phyloP scores from a whole-genome alignment of 1,139 yeast genomes.

The Hyphopichia khmerensis region DNA sequence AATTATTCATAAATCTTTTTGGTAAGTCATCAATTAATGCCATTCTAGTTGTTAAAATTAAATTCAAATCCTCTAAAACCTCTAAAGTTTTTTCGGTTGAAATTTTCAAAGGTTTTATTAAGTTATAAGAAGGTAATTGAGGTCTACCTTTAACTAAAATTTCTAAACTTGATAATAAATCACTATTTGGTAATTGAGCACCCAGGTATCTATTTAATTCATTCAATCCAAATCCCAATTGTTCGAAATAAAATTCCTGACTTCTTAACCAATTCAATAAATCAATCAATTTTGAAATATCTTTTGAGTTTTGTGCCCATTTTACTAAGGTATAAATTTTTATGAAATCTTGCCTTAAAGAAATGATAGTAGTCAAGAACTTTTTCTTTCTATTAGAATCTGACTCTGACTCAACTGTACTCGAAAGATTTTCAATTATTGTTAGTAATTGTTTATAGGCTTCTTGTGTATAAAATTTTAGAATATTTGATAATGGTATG shows the following conservation, averaged over 20 bases:
- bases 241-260: slow-evolving; percentile 74
- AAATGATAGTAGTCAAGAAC: slow-evolving; percentile 66
- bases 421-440: slow-evolving; percentile 56
- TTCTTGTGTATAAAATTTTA: slow-evolving; percentile 60
- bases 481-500: slow-evolving; percentile 58
- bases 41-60: slow-evolving; percentile 70
- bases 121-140: slow-evolving; percentile 64
- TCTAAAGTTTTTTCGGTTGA: slow-evolving; percentile 58
- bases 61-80: slow-evolving; percentile 68
- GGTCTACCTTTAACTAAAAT: slow-evolving; percentile 81
- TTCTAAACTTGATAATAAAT: slow-evolving; percentile 80
- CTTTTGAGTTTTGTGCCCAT: slow-evolving; percentile 77
- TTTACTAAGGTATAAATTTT: slow-evolving; percentile 81
- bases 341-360: slow-evolving; percentile 76
- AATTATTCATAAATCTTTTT: slow-evolving; percentile 52
- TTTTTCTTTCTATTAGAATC: slow-evolving; percentile 66
- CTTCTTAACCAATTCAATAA: slow-evolving; percentile 77
- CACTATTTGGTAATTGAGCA: slow-evolving; percentile 90
- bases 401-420: slow-evolving; percentile 35
- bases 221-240: slow-evolving; percentile 49
- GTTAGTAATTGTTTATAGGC: slow-evolving; percentile 65
- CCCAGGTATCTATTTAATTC: slow-evolving; percentile 68
- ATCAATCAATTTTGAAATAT: slow-evolving; percentile 75
- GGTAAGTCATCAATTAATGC: slow-evolving; percentile 69
- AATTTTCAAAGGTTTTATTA: slow-evolving; percentile 51